Conservation (phyloP, 2,329 filamentous ascomycete species). For the Gaeumannomyces sp. region DNA sequence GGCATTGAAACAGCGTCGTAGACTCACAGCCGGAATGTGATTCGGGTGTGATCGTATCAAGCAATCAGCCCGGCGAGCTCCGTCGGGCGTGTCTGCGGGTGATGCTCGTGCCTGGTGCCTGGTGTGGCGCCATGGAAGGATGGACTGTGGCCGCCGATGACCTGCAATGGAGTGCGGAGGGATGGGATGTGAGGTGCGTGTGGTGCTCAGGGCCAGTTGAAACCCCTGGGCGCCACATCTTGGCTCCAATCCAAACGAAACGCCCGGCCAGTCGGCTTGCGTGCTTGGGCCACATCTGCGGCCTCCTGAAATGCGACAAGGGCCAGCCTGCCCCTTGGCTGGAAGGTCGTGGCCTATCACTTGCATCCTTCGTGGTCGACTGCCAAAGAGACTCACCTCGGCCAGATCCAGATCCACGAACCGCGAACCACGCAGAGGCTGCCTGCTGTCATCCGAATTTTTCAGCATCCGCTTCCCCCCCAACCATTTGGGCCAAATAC, state of each 20-base stretch:
- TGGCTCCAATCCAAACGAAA: neutral
- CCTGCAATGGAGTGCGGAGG: neutral
- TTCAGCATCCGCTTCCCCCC: too few species aligned
- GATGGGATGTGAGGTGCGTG: too few species aligned
- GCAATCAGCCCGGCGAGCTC: neutral
- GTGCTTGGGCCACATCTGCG: neutral
- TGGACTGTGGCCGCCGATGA: too few species aligned
- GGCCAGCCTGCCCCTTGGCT: neutral
- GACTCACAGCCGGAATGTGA: neutral
- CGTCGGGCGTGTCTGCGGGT: neutral
- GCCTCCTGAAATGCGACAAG: neutral
- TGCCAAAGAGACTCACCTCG: neutral
- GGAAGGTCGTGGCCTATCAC: neutral
- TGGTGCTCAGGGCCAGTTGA: neutral
- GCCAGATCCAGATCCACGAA: neutral
- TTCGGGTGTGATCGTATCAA: neutral
- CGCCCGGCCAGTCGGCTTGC: neutral
- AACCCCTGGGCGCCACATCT: neutral
- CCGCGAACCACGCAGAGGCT: neutral
- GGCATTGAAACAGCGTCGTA: neutral
- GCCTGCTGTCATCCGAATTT: neutral
- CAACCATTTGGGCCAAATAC: neutral
- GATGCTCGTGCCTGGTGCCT: neutral
- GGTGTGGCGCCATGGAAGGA: too few species aligned
- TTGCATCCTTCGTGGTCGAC: neutral